Conservation (phyloP, 208 protist species). For the Angomonas deanei region DNA sequence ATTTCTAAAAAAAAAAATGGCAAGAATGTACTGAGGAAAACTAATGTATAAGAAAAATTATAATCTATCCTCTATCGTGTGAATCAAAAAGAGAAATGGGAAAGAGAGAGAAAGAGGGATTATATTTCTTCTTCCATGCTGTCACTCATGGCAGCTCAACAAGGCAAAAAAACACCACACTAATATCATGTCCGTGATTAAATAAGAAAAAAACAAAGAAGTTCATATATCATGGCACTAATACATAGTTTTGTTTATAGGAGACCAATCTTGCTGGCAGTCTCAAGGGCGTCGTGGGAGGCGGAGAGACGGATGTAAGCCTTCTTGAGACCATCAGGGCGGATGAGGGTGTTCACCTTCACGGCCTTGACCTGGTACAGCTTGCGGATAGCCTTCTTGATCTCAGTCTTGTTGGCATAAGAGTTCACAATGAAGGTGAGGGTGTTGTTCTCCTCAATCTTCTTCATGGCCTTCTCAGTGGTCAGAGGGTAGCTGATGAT, state of each 20-base stretch:
- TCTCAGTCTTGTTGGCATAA: constrained; percentile 97
- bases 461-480: constrained; percentile 98
- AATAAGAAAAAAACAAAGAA: neutral
- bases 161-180: neutral
- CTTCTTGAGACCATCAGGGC: constrained; percentile 98
- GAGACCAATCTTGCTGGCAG: constrained; percentile 98
- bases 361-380: constrained; percentile 97
- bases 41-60: neutral
- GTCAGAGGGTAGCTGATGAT: constrained; percentile 97
- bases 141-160: neutral
- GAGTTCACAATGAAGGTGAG: constrained; percentile 99
- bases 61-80: too few species aligned
- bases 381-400: constrained; percentile 97
- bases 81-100: constrained; percentile 11
- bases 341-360: constrained; percentile 99
- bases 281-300: constrained; percentile 96
- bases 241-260: constrained; percentile 49
- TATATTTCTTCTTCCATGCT: neutral
- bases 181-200: neutral
- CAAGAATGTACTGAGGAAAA: neutral
- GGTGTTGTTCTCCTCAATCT: constrained; percentile 99
- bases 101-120: constrained; percentile 13
- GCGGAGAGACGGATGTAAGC: constrained; percentile 96
- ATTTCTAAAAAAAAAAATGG: too few species aligned
- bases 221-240: neutral